A percentile compares a stretch with the other conserved stretches of the same genome.
Conservation (phyloP, 2,329 filamentous ascomycete species). For the Aspergillus sp. region DNA sequence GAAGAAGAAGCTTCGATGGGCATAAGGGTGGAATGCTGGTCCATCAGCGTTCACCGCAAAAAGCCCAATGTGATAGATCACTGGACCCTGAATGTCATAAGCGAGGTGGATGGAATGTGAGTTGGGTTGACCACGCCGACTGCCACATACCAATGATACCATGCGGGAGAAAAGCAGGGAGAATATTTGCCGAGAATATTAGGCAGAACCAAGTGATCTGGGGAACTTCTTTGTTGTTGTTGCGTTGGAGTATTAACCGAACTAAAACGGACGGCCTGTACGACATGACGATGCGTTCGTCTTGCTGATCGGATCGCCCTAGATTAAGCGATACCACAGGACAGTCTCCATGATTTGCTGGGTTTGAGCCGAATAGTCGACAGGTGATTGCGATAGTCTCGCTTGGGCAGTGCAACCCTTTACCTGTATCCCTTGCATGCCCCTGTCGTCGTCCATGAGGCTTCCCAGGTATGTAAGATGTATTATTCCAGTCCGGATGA, state of each 20-base stretch:
- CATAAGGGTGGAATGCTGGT: not conserved
- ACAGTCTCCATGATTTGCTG: too few relatives aligned
- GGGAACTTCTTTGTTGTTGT: not conserved
- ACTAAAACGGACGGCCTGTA: not conserved
- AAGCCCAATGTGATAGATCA: not conserved
- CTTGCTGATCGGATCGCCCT: not conserved
- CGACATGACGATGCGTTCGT: not conserved
- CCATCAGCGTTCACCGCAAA: not conserved
- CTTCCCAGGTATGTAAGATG: slow-evolving; percentile 6
- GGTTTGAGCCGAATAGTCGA: too few relatives aligned
- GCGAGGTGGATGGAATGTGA: not conserved
- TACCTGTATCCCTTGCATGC: slow-evolving; percentile 20
- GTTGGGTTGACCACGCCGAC: not conserved
- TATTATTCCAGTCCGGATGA: not conserved
- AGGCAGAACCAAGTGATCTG: not conserved
- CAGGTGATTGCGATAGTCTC: slow-evolving; percentile 3
- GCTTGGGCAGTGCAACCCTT: slow-evolving; percentile 1
- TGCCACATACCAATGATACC: not conserved
- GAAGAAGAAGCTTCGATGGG: not conserved
- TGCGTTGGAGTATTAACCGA: not conserved
- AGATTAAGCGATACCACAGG: not conserved
- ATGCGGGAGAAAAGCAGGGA: not conserved
- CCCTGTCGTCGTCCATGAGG: slow-evolving; percentile 14
- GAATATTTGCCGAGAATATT: not conserved
- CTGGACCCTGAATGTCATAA: not conserved